Conservation (phyloP, 495 filamentous ascomycete species). For the Trichoderma gamsii region DNA sequence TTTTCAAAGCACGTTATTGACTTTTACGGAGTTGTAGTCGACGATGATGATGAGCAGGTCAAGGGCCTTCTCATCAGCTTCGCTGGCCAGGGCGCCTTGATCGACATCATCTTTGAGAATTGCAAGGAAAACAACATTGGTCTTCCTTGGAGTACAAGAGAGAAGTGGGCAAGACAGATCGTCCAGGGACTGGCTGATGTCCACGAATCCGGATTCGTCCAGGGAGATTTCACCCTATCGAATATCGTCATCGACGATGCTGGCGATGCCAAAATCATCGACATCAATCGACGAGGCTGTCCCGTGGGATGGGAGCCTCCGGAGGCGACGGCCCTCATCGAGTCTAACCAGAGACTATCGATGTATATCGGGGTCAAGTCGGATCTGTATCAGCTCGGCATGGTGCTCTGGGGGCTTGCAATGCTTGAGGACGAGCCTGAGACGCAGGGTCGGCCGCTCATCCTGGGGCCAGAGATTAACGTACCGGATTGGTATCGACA, state of each 20-base stretch:
- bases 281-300: conserved; percentile 94
- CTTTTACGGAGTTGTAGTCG: conserved; percentile 84
- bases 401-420: conserved; percentile 93
- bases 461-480: conserved; percentile 31
- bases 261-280: conserved; percentile 91
- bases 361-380: conserved; percentile 99
- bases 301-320: conserved; percentile 98
- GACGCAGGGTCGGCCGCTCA: conserved; percentile 64
- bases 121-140: conserved; percentile 42
- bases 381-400: conserved; percentile 89
- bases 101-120: conserved; percentile 81
- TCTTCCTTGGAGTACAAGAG: conserved; percentile 68
- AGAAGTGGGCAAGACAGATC: conserved; percentile 90
- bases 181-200: conserved; percentile 86
- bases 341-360: conserved; percentile 84
- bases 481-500: conserved; percentile 40
- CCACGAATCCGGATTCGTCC: conserved; percentile 93
- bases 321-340: conserved; percentile 79
- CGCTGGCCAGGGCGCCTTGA: conserved; percentile 79
- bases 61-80: conserved; percentile 89
- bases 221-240: conserved; percentile 93
- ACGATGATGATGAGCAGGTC: conserved; percentile 65
- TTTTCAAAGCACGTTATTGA: conserved; percentile 73
- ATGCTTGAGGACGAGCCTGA: conserved; percentile 88
- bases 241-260: conserved; percentile 90